Base-by-base conservation (phyloP, 352 stramenopile species). In the Phytophthora constricta region DNA sequence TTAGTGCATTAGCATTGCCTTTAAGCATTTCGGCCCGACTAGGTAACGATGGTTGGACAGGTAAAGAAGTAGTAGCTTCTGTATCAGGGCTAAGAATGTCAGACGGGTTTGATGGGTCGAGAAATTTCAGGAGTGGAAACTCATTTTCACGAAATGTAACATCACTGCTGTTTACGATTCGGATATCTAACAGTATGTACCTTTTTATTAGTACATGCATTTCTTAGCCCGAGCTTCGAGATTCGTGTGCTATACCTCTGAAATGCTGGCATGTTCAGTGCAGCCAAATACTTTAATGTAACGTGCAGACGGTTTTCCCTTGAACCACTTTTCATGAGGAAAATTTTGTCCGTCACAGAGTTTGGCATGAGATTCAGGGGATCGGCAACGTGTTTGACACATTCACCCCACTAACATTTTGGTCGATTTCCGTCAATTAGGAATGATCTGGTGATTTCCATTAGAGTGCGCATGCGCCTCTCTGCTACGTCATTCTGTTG, bases 401-500 rank as follows among this genome's bases (percentile, higher is more conserved):
- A 65, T 39, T 65, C 48, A 34, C 57, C 58, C 58, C 58, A 58
- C 19, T 54, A 11, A 1, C 37, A 19, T 9, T 63, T 41, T 4
- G 61, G 61, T n/a, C 53, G 17, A 20, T 69, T 58, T 34, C 62
- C 62, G 25, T 70, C 62, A 42, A 64, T 64, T 1, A 70, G 39
- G n/a, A 65, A 61, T 3, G 41, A 37, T 27, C 55, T 46, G 9
- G 42, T 64, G 23, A 43, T n/a, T n/a, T 70, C 55, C 37, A 72
- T 34, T 19, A 72, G 37, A 17, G 58, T 68, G 22, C 65, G 37
- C 59, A 74, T 70, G 13, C 54, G 59, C 49, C 66, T 60, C 45
- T 69, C 59, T 58, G 66, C 66, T 45, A 69, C 45, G 26, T 54
- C 66, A 50, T 74, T 74, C 39, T 74, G 59, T 42, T 65, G 59